A percentile compares a stretch with the other conserved stretches of the same genome.
These are phyloP conservation scores for Chlorencoelia australis DNA, from an alignment of 2,329 filamentous ascomycete genomes.

Conservation along the genomic window DNA sequence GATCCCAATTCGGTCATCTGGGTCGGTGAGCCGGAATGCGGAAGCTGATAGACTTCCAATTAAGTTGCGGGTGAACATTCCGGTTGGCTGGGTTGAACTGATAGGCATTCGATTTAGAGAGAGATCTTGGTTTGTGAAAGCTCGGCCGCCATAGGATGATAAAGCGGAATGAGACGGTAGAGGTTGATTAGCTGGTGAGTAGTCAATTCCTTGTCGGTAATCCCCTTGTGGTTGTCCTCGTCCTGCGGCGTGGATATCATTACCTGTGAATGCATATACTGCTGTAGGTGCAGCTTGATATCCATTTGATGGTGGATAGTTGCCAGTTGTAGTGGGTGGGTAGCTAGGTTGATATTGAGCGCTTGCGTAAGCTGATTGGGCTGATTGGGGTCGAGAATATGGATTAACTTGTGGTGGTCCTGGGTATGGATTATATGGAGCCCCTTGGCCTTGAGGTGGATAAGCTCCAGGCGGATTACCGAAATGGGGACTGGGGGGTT, in stretches of 20 bases:
- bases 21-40: conserved; percentile 76
- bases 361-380: conserved; percentile 1
- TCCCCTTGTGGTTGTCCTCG: too few relatives aligned
- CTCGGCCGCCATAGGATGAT: conserved; percentile 6
- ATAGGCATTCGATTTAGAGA: conserved; percentile 14
- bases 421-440: conserved; percentile 21
- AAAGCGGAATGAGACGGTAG: conserved; percentile 7
- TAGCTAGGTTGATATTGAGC: not conserved
- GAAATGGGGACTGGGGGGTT: conserved; percentile 11
- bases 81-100: conserved; percentile 42
- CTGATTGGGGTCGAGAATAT: conserved; percentile 14
- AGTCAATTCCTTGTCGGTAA: too few relatives aligned
- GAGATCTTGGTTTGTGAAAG: conserved; percentile 13
- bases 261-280: too few relatives aligned
- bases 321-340: not conserved
- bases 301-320: conserved; percentile 26
- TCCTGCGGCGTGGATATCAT: too few relatives aligned
- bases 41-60: conserved; percentile 88
- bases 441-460: conserved; percentile 6
- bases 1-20: conserved; percentile 68
- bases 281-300: conserved; percentile 26
- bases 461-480: too few relatives aligned
- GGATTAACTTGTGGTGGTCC: conserved; percentile 19
- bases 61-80: conserved; percentile 90
- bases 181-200: too few relatives aligned